Evolutionary conservation across 106 monocot species (phyloP).

Genomic region (Platanthera guangdongensis): DNA sequence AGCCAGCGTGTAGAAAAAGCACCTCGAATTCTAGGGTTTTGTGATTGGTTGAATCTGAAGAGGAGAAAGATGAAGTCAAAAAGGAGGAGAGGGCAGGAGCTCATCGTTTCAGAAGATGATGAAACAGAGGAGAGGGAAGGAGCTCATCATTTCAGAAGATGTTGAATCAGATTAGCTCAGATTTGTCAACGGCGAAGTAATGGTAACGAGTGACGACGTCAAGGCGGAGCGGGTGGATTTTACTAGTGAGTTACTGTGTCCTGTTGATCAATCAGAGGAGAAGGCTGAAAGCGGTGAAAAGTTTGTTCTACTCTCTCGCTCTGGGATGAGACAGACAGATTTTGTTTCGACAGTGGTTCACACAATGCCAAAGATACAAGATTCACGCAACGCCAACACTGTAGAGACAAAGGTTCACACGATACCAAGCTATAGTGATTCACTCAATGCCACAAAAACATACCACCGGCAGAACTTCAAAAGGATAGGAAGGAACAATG

Average conservation of each 20-base stretch:
- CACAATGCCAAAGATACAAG: too few species aligned
- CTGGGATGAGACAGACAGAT: background rate
- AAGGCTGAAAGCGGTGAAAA: background rate
- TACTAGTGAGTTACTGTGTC: too few species aligned
- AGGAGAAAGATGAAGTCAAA: background rate
- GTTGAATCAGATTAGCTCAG: too few species aligned
- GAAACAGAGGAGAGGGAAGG: background rate
- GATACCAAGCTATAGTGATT: too few species aligned
- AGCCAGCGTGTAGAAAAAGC: background rate
- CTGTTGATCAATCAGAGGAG: background rate
- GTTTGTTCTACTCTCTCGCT: background rate
- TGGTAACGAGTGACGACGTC: background rate
- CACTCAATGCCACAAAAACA: too few species aligned
- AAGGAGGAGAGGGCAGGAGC: conserved; percentile 1
- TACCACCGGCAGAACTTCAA: too few species aligned
- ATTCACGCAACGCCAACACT: too few species aligned
- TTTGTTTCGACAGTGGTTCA: too few species aligned
- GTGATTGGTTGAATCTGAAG: background rate
- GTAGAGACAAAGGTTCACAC: too few species aligned
- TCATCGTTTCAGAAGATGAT: background rate
- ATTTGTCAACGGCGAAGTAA: background rate
- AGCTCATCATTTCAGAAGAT: too few species aligned
- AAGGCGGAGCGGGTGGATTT: background rate
- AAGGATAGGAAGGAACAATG: too few species aligned
- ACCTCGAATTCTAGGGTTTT: conserved; percentile 3